phyloP scores from a whole-genome alignment of 257 asterid species.

The Phtheirospermum japonicum region DNA sequence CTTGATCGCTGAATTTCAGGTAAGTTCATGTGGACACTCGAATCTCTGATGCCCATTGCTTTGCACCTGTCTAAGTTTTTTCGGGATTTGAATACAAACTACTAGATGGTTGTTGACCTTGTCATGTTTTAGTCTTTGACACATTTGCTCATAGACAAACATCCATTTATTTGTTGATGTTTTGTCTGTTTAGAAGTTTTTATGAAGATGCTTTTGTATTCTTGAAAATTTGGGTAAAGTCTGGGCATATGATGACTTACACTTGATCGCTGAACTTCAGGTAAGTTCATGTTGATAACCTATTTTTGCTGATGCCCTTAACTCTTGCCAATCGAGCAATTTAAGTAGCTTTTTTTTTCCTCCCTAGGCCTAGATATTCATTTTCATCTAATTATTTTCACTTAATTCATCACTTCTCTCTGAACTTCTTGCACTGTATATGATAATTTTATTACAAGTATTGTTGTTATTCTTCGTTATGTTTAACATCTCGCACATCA shows the following conservation, averaged over 20 bases:
- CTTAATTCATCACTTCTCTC: not conserved
- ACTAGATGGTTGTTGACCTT: slow-evolving; percentile 6
- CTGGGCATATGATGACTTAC: slow-evolving; percentile 82
- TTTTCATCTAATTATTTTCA: slow-evolving; percentile 10
- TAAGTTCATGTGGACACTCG: slow-evolving; percentile 50
- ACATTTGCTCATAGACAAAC: slow-evolving; percentile 12
- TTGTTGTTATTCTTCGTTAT: not conserved
- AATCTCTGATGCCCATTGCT: slow-evolving; percentile 48
- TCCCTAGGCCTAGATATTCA: not conserved
- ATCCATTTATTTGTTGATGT: not conserved
- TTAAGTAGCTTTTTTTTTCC: not conserved
- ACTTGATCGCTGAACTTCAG: slow-evolving; percentile 97
- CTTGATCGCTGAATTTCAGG: slow-evolving; percentile 75
- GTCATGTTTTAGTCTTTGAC: slow-evolving; percentile 13
- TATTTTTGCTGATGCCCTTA: slow-evolving; percentile 64
- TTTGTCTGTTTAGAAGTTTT: not conserved
- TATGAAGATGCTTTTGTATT: not conserved
- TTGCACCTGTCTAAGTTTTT: slow-evolving; percentile 37
- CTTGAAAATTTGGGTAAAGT: slow-evolving; percentile 29
- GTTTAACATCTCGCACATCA: not conserved
- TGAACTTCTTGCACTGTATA: not conserved
- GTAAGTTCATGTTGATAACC: slow-evolving; percentile 70
- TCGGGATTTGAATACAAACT: not conserved
- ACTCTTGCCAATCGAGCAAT: slow-evolving; percentile 18
- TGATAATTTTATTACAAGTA: not conserved